Conservation (phyloP, 768 basidiomycete genomes). For the Tylopilus vinaceipallidus region DNA sequence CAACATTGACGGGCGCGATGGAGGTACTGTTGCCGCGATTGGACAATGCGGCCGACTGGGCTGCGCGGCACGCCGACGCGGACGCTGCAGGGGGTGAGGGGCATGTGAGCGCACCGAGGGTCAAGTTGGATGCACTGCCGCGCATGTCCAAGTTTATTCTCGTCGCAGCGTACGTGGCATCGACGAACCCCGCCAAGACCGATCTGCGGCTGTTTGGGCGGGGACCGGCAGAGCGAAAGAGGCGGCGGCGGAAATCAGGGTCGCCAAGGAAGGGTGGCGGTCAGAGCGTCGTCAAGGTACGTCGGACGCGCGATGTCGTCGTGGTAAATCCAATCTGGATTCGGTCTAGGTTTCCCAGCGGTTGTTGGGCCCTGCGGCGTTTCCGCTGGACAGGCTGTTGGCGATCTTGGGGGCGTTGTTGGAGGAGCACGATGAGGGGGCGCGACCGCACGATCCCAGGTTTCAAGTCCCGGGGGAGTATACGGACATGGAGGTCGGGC, state of each 20-base stretch:
- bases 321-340: too few relatives aligned
- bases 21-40: conserved; percentile 68
- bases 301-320: too few relatives aligned
- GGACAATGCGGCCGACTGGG: conserved; percentile 65
- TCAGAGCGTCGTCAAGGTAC: conserved; percentile 48
- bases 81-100: too few relatives aligned
- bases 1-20: conserved; percentile 59
- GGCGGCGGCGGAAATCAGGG: conserved; percentile 45
- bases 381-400: conserved; percentile 75
- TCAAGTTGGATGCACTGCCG: conserved; percentile 43
- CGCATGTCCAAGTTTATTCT: conserved; percentile 74
- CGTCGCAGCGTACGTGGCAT: conserved; percentile 76
- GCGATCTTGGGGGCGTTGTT: conserved; percentile 78
- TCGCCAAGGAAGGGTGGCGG: conserved; percentile 35
- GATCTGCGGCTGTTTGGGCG: conserved; percentile 84
- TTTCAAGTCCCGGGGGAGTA: conserved; percentile 64
- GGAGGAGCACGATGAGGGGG: conserved; percentile 63
- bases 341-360: conserved; percentile 76
- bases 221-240: conserved; percentile 62
- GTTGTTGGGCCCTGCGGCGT: conserved; percentile 75
- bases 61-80: conserved; percentile 47
- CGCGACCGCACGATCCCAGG: conserved; percentile 42
- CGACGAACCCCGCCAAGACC: conserved; percentile 78
- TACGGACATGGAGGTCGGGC: conserved; percentile 69
- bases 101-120: too few relatives aligned